Conservation (phyloP, 164 flowering plant species). For the Macadamia integrifolia region DNA sequence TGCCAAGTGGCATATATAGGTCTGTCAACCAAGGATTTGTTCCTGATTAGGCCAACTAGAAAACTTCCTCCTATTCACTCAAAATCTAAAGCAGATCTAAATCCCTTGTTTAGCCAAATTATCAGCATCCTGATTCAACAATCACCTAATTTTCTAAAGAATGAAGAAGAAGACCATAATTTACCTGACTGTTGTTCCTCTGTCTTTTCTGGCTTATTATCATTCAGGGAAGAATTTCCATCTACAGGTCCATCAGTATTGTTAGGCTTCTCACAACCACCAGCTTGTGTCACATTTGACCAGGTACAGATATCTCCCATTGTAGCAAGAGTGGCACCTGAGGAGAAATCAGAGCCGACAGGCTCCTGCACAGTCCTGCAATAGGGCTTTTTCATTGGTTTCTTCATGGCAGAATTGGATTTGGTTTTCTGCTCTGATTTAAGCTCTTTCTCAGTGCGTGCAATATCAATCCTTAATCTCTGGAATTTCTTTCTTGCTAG, state of each 20-base stretch:
- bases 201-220: slow-evolving; percentile 47
- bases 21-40: too few species aligned
- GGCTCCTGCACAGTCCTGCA: slow-evolving; percentile 47
- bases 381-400: slow-evolving; percentile 44
- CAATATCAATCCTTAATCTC: slow-evolving; percentile 40
- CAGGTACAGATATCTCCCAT: slow-evolving; percentile 40
- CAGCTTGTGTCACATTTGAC: slow-evolving; percentile 28
- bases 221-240: slow-evolving; percentile 40
- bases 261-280: slow-evolving; percentile 39
- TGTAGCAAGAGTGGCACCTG: slow-evolving; percentile 79
- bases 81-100: too few species aligned
- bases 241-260: slow-evolving; percentile 42
- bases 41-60: too few species aligned
- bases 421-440: slow-evolving; percentile 48
- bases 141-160: too few species aligned
- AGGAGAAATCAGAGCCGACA: slow-evolving; percentile 77
- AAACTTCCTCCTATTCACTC: too few species aligned
- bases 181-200: slow-evolving; percentile 67
- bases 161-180: too few species aligned
- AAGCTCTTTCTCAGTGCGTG: slow-evolving; percentile 45
- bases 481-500: slow-evolving; percentile 75
- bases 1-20: too few species aligned
- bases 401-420: slow-evolving; percentile 34
- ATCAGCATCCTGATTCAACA: too few species aligned
- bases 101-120: too few species aligned